Percentiles rank a stretch among this genome's conserved stretches.
phyloP scores from a whole-genome alignment of 1,284 basidiomycete species.

The Apiotrichum mycotoxinovorans region DNA sequence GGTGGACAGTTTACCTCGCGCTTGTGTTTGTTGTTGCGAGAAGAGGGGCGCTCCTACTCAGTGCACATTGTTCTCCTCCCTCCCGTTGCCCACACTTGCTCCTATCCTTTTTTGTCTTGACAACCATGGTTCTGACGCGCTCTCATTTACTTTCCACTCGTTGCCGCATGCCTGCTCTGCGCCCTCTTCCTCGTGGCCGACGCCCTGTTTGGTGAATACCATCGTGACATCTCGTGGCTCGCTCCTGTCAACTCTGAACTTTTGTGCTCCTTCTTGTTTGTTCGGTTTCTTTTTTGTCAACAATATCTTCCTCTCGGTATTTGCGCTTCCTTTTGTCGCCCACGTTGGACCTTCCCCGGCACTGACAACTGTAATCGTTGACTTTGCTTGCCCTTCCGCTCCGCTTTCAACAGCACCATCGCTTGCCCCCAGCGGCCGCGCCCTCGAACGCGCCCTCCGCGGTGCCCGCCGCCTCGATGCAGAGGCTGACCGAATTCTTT shows the following conservation, averaged over 20 bases:
- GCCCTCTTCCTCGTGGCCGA: no score
- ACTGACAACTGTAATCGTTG: background rate
- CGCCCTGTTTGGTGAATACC: no score
- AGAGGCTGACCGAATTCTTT: slow-evolving; percentile 70
- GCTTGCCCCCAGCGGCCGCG: slow-evolving; percentile 38
- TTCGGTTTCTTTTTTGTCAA: no score
- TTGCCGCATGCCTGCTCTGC: no score
- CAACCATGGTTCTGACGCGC: background rate
- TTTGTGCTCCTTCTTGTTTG: no score
- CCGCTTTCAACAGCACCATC: slow-evolving; percentile 37
- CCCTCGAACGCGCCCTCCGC: slow-evolving; percentile 28
- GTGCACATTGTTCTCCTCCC: no score
- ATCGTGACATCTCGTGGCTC: no score
- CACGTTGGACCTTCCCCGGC: background rate
- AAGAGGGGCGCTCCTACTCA: background rate
- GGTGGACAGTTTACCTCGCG: no score
- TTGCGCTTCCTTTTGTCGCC: background rate
- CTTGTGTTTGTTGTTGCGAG: background rate
- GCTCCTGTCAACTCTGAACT: no score
- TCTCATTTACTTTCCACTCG: background rate
- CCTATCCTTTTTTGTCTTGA: slow-evolving; percentile 1
- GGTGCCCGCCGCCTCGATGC: slow-evolving; percentile 16
- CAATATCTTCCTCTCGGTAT: no score
- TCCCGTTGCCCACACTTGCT: background rate
- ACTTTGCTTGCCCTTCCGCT: background rate